A percentile compares a stretch with the other conserved stretches of the same genome.
phyloP scores from a whole-genome alignment of 1,284 basidiomycete species.

The Leccinum angustisporum region DNA sequence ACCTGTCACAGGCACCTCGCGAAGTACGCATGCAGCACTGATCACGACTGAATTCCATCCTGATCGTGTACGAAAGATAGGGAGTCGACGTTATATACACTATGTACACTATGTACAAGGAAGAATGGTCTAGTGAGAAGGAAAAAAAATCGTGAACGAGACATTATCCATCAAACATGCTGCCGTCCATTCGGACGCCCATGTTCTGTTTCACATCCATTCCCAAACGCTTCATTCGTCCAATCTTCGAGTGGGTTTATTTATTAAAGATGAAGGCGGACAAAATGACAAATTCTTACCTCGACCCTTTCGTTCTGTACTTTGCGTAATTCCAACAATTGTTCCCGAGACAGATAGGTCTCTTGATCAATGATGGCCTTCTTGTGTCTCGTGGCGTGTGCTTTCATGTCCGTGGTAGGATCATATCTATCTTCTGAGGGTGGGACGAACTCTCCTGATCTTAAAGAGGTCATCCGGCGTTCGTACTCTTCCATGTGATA shows the following conservation, averaged over 20 bases:
- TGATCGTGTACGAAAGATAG: constrained; percentile 1
- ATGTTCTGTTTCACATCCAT: constrained; percentile 80
- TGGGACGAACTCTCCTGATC: constrained; percentile 75
- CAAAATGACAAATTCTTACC: constrained; percentile 37
- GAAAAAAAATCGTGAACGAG: not conserved
- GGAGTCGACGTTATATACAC: not conserved
- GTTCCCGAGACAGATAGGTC: constrained; percentile 72
- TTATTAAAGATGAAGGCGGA: not conserved
- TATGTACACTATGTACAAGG: constrained; percentile 1
- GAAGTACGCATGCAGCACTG: constrained; percentile 10
- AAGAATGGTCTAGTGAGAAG: not conserved
- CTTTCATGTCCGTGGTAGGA: constrained; percentile 75
- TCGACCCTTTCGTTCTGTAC: constrained; percentile 82
- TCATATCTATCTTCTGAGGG: constrained; percentile 72
- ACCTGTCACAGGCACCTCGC: constrained; percentile 15
- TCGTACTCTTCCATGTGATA: constrained; percentile 85
- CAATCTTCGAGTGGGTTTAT: constrained; percentile 45
- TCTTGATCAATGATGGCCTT: constrained; percentile 61
- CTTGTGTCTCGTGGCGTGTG: constrained; percentile 66
- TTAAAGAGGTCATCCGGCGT: constrained; percentile 75
- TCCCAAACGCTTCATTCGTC: constrained; percentile 79
- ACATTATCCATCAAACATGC: constrained; percentile 45
- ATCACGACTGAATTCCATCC: not conserved
- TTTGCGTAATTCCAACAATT: constrained; percentile 74
- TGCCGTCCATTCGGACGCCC: constrained; percentile 79